Evolutionary conservation across 805 yeast genomes (phyloP).

Genomic region (Tetrapisispora iriomotensis): DNA sequence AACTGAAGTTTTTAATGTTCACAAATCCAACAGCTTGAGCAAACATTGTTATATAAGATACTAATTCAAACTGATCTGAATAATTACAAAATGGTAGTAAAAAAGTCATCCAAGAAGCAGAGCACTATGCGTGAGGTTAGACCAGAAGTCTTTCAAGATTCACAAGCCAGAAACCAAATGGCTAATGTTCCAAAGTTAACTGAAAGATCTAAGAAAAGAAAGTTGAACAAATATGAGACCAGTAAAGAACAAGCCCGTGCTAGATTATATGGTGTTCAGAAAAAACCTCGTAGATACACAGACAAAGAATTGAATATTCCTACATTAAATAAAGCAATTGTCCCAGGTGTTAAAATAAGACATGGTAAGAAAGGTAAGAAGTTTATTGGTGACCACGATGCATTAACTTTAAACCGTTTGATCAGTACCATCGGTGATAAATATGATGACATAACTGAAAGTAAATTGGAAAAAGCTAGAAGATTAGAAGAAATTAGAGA

Average conservation of each 20-base stretch:
- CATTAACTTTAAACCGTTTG: conserved; percentile 52
- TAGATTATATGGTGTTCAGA: conserved; percentile 58
- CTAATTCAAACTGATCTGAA: neutral
- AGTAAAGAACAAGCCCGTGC: conserved; percentile 59
- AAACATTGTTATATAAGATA: neutral
- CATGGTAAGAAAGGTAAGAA: conserved; percentile 83
- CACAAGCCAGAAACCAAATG: conserved; percentile 58
- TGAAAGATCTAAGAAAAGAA: conserved; percentile 44
- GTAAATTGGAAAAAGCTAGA: conserved; percentile 82
- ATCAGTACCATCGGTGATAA: conserved; percentile 76
- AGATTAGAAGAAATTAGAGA: conserved; percentile 87
- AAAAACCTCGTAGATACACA: conserved; percentile 41
- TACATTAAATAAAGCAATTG: conserved; percentile 66
- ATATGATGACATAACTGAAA: conserved; percentile 67
- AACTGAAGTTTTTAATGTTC: neutral
- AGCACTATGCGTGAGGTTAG: conserved; percentile 47
- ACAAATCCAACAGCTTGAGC: neutral
- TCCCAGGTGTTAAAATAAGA: conserved; percentile 72
- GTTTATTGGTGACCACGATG: conserved; percentile 62
- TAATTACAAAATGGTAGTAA: conserved; percentile 37
- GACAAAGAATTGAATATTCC: conserved; percentile 80
- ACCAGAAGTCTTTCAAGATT: conserved; percentile 58
- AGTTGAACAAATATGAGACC: conserved; percentile 41
- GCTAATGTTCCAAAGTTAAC: conserved; percentile 44
- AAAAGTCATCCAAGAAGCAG: conserved; percentile 43